Evolutionary conservation across 805 yeast genomes (phyloP).

Genomic region (Candida ascalaphidarum): DNA sequence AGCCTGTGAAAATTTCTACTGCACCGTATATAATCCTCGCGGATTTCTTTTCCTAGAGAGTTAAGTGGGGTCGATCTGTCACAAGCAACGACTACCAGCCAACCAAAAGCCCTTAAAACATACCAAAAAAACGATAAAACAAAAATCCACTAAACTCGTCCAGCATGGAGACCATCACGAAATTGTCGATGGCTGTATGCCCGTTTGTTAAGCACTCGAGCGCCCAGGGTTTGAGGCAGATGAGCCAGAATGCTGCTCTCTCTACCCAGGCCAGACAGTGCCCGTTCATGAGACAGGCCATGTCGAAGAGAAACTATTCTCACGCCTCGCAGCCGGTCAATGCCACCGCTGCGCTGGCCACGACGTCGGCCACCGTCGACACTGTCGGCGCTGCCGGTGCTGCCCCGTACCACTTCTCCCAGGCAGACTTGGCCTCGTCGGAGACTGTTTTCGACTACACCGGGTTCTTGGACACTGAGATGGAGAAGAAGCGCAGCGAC

Average conservation of each 20-base stretch:
- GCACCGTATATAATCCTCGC: too few relatives aligned
- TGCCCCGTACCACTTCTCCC: constrained; percentile 22
- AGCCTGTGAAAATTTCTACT: too few relatives aligned
- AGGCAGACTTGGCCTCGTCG: constrained; percentile 29
- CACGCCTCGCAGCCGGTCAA: constrained; percentile 36
- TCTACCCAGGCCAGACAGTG: constrained; percentile 60
- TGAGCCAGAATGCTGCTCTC: constrained; percentile 40
- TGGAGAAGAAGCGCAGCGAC: constrained; percentile 70
- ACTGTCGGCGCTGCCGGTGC: constrained; percentile 14
- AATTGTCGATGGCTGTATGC: constrained; percentile 70
- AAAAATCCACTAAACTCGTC: not conserved
- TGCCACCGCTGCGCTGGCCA: constrained; percentile 33
- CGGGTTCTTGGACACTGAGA: constrained; percentile 58
- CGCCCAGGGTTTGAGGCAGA: constrained; percentile 48
- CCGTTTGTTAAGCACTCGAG: constrained; percentile 71
- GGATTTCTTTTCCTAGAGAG: too few relatives aligned
- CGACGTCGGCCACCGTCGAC: constrained; percentile 23
- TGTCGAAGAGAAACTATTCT: constrained; percentile 40
- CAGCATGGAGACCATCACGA: constrained; percentile 72
- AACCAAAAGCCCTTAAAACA: too few relatives aligned
- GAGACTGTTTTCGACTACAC: constrained; percentile 62
- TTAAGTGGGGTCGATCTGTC: too few relatives aligned
- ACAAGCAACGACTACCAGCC: too few relatives aligned
- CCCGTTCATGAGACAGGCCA: constrained; percentile 87
- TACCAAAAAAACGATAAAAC: too few relatives aligned